A percentile compares a stretch with the other conserved stretches of the same genome.
Evolutionary conservation across 2,329 filamentous ascomycete genomes (phyloP).

Genomic region (Talaromyces sp.): DNA sequence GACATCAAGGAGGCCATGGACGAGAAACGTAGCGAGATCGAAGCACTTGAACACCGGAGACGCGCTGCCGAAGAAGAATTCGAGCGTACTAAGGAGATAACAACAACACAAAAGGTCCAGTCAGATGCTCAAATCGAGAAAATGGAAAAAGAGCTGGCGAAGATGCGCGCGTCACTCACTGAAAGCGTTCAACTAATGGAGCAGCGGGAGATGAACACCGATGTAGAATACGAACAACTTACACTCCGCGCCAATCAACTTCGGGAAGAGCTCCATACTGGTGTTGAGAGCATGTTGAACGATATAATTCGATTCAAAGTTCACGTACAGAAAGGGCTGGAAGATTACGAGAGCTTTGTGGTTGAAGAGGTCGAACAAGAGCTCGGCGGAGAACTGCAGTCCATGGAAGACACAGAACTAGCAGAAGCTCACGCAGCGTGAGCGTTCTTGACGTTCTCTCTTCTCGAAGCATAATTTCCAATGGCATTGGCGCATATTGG

Average conservation of each 20-base stretch:
- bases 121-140: conserved; percentile 95
- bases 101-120: conserved; percentile 79
- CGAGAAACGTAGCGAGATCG: conserved; percentile 89
- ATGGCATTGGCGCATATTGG: conserved; percentile 12
- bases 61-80: conserved; percentile 89
- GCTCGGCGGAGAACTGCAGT: conserved; percentile 61
- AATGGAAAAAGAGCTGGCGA: conserved; percentile 96
- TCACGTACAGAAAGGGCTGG: conserved; percentile 85
- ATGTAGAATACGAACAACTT: conserved; percentile 92
- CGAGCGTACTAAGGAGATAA: conserved; percentile 86
- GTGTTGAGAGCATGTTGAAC: conserved; percentile 93
- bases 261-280: conserved; percentile 95
- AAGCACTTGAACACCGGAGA: conserved; percentile 83
- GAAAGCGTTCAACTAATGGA: conserved; percentile 90
- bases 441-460: background rate
- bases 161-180: conserved; percentile 78
- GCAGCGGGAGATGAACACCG: conserved; percentile 92
- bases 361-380: conserved; percentile 89
- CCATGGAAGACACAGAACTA: conserved; percentile 29
- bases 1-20: conserved; percentile 96
- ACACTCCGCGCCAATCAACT: conserved; percentile 78
- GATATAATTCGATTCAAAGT: conserved; percentile 99
- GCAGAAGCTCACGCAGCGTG: conserved; percentile 13
- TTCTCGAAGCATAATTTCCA: background rate
- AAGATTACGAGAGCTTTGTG: conserved; percentile 92